Base-by-base conservation (phyloP, 1,284 basidiomycete genomes). In the Malassezia slooffiae region DNA sequence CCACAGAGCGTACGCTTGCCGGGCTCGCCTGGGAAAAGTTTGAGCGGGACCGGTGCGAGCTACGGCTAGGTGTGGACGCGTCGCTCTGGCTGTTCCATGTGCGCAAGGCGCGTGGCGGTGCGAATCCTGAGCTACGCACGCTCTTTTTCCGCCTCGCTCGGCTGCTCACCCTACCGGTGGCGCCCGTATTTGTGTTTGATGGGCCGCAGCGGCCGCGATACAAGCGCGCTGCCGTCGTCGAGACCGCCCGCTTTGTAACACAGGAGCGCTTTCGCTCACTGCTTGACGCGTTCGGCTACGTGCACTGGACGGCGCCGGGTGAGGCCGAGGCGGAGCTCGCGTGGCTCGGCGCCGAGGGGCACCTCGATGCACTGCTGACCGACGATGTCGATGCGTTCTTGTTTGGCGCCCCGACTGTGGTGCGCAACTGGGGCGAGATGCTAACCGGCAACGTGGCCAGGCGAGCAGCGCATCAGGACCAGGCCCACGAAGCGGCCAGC, bases 321-420 rank as follows among this genome's bases (percentile, higher is more conserved):
- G 91, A 96, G 70, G 91, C 91, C 0, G 91, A 97, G 70, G 91
- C 91, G 0, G 91, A 97, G 63, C 75, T 97, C 1, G 91, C 91
- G 0, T 81, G 82, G 50, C 74, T 96, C 52, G 88, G 86, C 58
- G 72, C 74, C 4, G 77, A 81, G 24, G 86, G 85, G 0, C 70
- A 83, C 42, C 82, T 96, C 41, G 91, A 97, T 63, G 86, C 81
- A 0, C 78, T 96, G 9, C 73, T 93, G 27, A 87, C 88, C 0
- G 90, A 96, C 70, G 91, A 95, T 57, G 85, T 86, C 1, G 91
- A 96, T 60, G 86, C 80, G 21, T 81, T 95, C 55, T 70, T 95
- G 2, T 96, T 96, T 55, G 90, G 90, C 11, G 87, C 86, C 0
- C 75, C 72, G 2, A 79, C 79, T 32, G 78, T 95, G 21, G 78